Percentiles rank a stretch among this genome's conserved stretches.
phyloP scores from a whole-genome alignment of 2,329 filamentous ascomycete genomes.

The Colletotrichum ledebouriae region DNA sequence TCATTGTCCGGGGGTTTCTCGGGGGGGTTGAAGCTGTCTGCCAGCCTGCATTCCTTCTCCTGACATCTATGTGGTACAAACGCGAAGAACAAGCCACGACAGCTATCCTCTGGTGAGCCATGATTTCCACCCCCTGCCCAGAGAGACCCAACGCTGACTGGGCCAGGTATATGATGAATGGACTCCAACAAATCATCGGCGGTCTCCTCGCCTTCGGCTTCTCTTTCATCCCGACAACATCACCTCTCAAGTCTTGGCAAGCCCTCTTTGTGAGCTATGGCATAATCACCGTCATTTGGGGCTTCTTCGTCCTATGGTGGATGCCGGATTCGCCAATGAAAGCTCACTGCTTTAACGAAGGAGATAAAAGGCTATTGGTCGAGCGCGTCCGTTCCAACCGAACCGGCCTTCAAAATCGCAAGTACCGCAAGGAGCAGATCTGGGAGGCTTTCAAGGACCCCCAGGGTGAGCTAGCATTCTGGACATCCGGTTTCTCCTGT shows the following conservation, averaged over 20 bases:
- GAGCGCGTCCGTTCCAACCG: conserved; percentile 55
- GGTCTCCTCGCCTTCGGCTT: conserved; percentile 56
- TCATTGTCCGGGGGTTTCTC: conserved; percentile 57
- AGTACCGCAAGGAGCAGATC: conserved; percentile 53
- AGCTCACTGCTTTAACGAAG: conserved; percentile 61
- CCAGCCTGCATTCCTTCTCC: conserved; percentile 60
- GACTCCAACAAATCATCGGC: conserved; percentile 54
- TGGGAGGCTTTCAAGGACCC: conserved; percentile 55
- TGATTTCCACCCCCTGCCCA: not conserved
- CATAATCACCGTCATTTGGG: conserved; percentile 51
- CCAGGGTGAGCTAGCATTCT: conserved; percentile 5
- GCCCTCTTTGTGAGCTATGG: conserved; percentile 59
- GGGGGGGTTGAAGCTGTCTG: conserved; percentile 62
- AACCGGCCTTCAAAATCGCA: conserved; percentile 53
- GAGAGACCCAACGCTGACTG: not conserved
- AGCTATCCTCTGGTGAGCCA: conserved; percentile 43
- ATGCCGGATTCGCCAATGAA: conserved; percentile 66
- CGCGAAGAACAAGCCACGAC: conserved; percentile 54
- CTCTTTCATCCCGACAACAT: conserved; percentile 48
- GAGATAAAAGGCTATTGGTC: conserved; percentile 54
- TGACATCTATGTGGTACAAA: conserved; percentile 50
- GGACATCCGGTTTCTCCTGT: not conserved
- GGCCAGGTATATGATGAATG: conserved; percentile 52
- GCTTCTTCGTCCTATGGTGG: conserved; percentile 53
- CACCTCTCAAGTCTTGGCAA: conserved; percentile 54